phyloP scores from a whole-genome alignment of 495 filamentous ascomycete genomes.

The Penicillium pancosmium region DNA sequence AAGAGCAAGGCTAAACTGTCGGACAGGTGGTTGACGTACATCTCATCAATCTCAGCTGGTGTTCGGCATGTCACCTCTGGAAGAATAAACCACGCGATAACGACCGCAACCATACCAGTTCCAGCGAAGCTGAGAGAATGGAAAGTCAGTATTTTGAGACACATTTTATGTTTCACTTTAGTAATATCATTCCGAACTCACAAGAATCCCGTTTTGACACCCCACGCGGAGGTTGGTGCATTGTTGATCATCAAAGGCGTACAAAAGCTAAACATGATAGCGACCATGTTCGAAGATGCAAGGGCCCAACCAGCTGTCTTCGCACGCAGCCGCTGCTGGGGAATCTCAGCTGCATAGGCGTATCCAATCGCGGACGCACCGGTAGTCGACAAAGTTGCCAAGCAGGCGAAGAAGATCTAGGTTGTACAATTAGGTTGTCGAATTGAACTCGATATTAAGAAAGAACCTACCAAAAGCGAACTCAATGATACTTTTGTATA shows the following conservation, averaged over 20 bases:
- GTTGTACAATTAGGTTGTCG: neutral
- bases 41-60: conserved; percentile 43
- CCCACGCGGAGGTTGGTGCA: conserved; percentile 32
- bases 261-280: conserved; percentile 48
- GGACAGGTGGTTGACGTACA: conserved; percentile 23
- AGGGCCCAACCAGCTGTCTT: conserved; percentile 42
- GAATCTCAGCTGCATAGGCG: conserved; percentile 44
- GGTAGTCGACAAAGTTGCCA: conserved; percentile 42
- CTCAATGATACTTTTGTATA: conserved; percentile 34
- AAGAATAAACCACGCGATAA: conserved; percentile 45
- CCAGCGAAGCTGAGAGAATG: conserved; percentile 32
- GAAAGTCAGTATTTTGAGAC: neutral
- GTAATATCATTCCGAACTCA: conserved; percentile 16
- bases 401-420: conserved; percentile 39
- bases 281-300: conserved; percentile 39
- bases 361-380: conserved; percentile 47
- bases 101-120: conserved; percentile 30
- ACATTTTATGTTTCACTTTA: neutral
- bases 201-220: conserved; percentile 48
- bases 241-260: conserved; percentile 49
- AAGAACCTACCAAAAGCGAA: conserved; percentile 32
- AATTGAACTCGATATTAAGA: neutral
- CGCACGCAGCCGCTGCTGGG: conserved; percentile 43
- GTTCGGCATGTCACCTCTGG: conserved; percentile 40
- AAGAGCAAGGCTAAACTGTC: neutral